phyloP scores from a whole-genome alignment of 768 basidiomycete genomes.

The Amanita fuliginea region DNA sequence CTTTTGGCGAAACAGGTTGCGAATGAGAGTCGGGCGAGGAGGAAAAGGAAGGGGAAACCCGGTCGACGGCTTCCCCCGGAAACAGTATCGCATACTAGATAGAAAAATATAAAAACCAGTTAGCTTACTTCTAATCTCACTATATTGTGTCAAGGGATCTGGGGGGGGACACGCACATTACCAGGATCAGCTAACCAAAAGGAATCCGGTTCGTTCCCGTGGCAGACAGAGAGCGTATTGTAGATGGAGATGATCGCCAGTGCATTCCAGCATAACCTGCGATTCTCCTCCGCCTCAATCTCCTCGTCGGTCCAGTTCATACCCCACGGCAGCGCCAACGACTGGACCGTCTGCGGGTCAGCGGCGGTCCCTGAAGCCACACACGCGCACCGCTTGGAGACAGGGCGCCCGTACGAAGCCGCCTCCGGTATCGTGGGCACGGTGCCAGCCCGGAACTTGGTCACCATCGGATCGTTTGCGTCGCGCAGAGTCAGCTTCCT shows the following conservation, averaged over 20 bases:
- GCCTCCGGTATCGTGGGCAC: slow-evolving; percentile 35
- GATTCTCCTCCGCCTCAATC: slow-evolving; percentile 55
- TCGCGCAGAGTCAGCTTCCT: slow-evolving; percentile 50
- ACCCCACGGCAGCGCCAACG: slow-evolving; percentile 52
- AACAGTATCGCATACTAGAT: slow-evolving; percentile 54
- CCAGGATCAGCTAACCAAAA: slow-evolving; percentile 54
- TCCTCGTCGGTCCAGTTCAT: slow-evolving; percentile 42
- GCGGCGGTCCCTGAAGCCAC: slow-evolving; percentile 24
- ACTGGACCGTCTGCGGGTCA: slow-evolving; percentile 32
- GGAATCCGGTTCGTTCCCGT: slow-evolving; percentile 43
- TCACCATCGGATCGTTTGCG: slow-evolving; percentile 38
- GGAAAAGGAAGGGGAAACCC: slow-evolving; percentile 25
- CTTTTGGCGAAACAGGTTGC: slow-evolving; percentile 49
- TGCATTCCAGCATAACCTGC: slow-evolving; percentile 70
- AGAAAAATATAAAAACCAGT: slow-evolving; percentile 5
- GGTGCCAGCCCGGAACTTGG: slow-evolving; percentile 33
- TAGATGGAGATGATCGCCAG: slow-evolving; percentile 59
- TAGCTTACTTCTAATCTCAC: neutral
- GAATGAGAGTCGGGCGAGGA: slow-evolving; percentile 14
- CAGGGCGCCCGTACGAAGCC: slow-evolving; percentile 2
- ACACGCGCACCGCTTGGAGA: slow-evolving; percentile 35
- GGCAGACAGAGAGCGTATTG: slow-evolving; percentile 57
- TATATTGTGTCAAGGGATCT: no score
- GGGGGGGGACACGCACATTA: slow-evolving; percentile 46
- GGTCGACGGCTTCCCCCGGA: slow-evolving; percentile 60